phyloP scores from a whole-genome alignment of 179 eudicot genomes.

The Patellifolia procumbens region DNA sequence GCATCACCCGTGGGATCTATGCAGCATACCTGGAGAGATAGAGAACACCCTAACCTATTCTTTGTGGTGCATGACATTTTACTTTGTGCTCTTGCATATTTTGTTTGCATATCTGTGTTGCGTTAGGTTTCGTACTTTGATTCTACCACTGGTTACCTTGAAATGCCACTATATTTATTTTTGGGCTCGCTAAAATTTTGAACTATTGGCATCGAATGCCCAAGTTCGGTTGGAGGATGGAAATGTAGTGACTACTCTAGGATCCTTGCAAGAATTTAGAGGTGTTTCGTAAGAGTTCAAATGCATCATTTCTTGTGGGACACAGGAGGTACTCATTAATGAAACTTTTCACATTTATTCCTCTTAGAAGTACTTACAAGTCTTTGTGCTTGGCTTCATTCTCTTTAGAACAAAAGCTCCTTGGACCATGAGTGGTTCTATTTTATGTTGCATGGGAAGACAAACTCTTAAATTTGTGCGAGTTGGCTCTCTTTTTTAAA shows the following conservation, averaged over 20 bases:
- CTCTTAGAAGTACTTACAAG: background rate
- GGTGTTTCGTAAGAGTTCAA: background rate
- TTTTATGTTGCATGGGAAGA: background rate
- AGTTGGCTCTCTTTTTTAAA: background rate
- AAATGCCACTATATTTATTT: background rate
- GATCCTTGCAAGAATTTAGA: background rate
- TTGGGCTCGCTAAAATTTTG: background rate
- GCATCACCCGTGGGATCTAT: background rate
- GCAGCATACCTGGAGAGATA: background rate
- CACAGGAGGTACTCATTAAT: background rate
- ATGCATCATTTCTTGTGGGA: background rate
- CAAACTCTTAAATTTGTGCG: background rate
- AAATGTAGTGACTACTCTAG: background rate
- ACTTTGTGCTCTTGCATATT: background rate
- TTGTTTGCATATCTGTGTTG: background rate
- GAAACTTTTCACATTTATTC: background rate
- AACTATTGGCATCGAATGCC: background rate
- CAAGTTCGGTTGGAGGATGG: background rate
- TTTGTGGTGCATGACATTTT: background rate
- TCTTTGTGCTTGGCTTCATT: background rate
- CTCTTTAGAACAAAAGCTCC: background rate
- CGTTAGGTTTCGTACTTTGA: background rate
- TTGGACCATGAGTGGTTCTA: background rate
- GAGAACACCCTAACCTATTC: background rate
- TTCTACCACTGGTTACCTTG: background rate